Conservation (phyloP, 2,329 filamentous ascomycete genomes). For the Colletotrichum endophyticum region DNA sequence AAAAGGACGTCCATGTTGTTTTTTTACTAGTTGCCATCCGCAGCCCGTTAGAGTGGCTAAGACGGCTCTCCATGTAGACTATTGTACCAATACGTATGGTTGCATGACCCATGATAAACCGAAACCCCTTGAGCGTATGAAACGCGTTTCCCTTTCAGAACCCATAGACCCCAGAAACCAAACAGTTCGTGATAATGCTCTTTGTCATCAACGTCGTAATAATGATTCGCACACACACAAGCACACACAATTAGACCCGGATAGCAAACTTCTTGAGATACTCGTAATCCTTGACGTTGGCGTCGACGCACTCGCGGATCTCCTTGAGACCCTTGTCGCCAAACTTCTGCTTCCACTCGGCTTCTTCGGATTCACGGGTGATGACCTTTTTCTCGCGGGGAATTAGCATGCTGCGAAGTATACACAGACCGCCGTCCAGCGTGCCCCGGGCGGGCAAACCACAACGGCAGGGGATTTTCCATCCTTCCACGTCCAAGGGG, state of each 20-base stretch:
- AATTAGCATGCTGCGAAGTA: constrained; percentile 12
- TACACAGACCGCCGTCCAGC: background rate
- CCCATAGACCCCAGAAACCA: background rate
- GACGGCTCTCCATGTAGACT: constrained; percentile 18
- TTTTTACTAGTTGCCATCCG: background rate
- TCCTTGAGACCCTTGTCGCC: constrained; percentile 72
- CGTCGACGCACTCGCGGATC: constrained; percentile 74
- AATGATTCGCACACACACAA: background rate
- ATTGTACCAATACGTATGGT: constrained; percentile 19
- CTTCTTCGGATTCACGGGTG: constrained; percentile 69
- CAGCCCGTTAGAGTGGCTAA: background rate
- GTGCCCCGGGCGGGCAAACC: background rate
- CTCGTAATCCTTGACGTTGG: constrained; percentile 77
- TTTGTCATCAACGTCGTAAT: constrained; percentile 18
- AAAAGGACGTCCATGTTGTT: background rate
- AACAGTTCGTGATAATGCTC: background rate
- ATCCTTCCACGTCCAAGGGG: background rate
- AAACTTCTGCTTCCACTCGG: constrained; percentile 76
- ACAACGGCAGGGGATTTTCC: background rate
- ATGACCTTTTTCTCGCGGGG: constrained; percentile 58
- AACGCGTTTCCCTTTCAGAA: background rate
- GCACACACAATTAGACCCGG: constrained; percentile 49
- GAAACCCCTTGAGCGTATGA: background rate
- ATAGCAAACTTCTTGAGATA: constrained; percentile 81
- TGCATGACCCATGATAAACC: constrained; percentile 15